Evolutionary conservation across 2,329 filamentous ascomycete species (phyloP).

Genomic region (Aaosphaeria pasadenensis): DNA sequence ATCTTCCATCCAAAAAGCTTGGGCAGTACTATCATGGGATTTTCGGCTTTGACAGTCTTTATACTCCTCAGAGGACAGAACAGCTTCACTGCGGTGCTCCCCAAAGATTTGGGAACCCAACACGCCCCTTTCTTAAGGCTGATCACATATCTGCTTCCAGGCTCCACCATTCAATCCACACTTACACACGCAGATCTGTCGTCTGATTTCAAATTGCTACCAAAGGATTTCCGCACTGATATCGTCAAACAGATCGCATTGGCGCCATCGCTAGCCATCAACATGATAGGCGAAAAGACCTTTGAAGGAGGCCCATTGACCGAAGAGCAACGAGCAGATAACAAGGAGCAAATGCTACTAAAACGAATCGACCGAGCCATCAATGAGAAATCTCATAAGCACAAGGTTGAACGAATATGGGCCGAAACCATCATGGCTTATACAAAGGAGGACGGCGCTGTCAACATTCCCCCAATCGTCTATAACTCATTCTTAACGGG

Average conservation of each 20-base stretch:
- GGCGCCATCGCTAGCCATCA: slow-evolving; percentile 21
- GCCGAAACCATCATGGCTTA: slow-evolving; percentile 16
- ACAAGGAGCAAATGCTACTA: slow-evolving; percentile 21
- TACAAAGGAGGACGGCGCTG: slow-evolving; percentile 6
- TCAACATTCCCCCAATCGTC: slow-evolving; percentile 24
- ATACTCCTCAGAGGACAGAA: slow-evolving; percentile 18
- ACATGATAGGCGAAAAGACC: slow-evolving; percentile 5
- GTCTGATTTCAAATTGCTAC: slow-evolving; percentile 9
- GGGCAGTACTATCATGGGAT: slow-evolving; percentile 14
- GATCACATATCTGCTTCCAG: slow-evolving; percentile 12
- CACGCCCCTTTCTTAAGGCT: slow-evolving; percentile 26
- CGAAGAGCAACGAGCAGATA: slow-evolving; percentile 4
- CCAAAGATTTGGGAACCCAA: slow-evolving; percentile 14
- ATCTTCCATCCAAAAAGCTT: slow-evolving; percentile 18
- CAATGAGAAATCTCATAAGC: slow-evolving; percentile 9
- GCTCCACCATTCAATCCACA: not conserved
- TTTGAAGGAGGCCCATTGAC: too few relatives aligned
- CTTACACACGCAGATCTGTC: slow-evolving; percentile 2
- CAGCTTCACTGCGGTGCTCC: slow-evolving; percentile 7
- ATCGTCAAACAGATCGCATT: slow-evolving; percentile 15
- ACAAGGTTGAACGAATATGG: slow-evolving; percentile 22
- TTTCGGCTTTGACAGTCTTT: slow-evolving; percentile 31
- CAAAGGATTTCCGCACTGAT: slow-evolving; percentile 10
- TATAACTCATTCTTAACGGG: slow-evolving; percentile 48
- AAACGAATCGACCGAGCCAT: slow-evolving; percentile 24